Evolutionary conservation across 2,329 filamentous ascomycete genomes (phyloP).

Genomic region (Stylonectria norvegica): DNA sequence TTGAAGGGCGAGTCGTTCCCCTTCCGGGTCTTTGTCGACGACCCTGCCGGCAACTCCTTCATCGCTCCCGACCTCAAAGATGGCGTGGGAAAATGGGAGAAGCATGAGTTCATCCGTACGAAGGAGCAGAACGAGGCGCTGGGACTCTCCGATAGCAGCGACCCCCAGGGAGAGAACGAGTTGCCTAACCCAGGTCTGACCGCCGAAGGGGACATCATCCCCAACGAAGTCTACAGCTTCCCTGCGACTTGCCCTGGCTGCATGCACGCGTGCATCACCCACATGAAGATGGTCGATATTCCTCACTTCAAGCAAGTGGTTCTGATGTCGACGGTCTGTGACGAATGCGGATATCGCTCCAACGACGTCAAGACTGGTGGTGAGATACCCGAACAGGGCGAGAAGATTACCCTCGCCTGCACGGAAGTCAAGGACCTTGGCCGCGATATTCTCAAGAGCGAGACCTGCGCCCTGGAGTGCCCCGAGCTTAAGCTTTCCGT

Average conservation of each 20-base stretch:
- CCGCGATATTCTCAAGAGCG: conserved; percentile 93
- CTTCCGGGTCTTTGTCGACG: conserved; percentile 84
- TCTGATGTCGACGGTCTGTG: conserved; percentile 90
- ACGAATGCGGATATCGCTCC: conserved; percentile 86
- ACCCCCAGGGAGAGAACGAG: conserved; percentile 52
- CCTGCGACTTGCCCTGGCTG: conserved; percentile 90
- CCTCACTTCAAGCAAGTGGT: conserved; percentile 98
- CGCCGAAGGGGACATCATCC: conserved; percentile 74
- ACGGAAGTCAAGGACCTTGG: conserved; percentile 69
- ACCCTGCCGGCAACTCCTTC: conserved; percentile 93
- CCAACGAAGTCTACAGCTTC: conserved; percentile 90
- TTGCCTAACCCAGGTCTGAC: conserved; percentile 49
- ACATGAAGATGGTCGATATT: conserved; percentile 99
- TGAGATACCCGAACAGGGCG: conserved; percentile 80
- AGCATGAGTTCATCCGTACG: conserved; percentile 78
- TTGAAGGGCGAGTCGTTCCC: conserved; percentile 74
- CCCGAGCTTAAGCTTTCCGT: conserved; percentile 84
- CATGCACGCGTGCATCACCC: conserved; percentile 78
- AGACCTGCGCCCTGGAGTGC: conserved; percentile 83
- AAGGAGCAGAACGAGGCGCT: conserved; percentile 82
- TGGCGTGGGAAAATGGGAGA: conserved; percentile 81
- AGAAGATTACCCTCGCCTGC: conserved; percentile 76
- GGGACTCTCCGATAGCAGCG: conserved; percentile 66
- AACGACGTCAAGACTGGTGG: conserved; percentile 98
- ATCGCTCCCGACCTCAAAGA: conserved; percentile 84